Evolutionary conservation across 2,329 filamentous ascomycete genomes (phyloP).

Genomic region (Teratosphaeria gauchensis): DNA sequence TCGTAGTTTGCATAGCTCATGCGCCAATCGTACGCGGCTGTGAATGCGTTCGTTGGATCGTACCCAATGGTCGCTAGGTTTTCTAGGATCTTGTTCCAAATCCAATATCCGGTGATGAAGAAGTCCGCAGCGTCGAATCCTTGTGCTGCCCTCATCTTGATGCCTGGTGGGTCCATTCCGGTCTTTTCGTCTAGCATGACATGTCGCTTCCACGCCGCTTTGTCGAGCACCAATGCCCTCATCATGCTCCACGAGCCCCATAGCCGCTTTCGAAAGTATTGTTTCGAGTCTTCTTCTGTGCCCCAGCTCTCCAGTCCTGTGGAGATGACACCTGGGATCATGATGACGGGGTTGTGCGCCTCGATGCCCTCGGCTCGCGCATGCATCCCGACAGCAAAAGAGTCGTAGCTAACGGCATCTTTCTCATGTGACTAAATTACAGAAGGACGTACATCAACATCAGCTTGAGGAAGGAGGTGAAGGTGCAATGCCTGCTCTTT

Average conservation of each 20-base stretch:
- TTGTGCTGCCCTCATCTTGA: constrained; percentile 87
- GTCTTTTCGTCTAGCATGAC: constrained; percentile 93
- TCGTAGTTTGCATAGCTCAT: constrained; percentile 86
- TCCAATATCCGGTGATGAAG: constrained; percentile 86
- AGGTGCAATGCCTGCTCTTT: background rate
- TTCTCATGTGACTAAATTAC: constrained; percentile 65
- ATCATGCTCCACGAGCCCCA: constrained; percentile 99
- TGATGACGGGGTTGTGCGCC: constrained; percentile 82
- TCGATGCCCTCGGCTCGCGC: constrained; percentile 69
- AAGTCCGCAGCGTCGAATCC: constrained; percentile 98
- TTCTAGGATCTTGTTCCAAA: constrained; percentile 97
- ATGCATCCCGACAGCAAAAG: constrained; percentile 82
- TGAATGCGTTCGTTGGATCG: constrained; percentile 69
- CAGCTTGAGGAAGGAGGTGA: constrained; percentile 10
- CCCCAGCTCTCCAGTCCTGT: constrained; percentile 96
- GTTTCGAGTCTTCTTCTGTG: constrained; percentile 70
- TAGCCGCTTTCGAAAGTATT: constrained; percentile 86
- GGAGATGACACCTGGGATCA: constrained; percentile 96
- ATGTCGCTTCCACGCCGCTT: constrained; percentile 88
- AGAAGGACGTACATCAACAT: constrained; percentile 20
- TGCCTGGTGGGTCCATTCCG: constrained; percentile 77
- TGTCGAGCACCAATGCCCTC: constrained; percentile 84
- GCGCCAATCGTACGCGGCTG: constrained; percentile 79
- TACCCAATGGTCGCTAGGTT: constrained; percentile 94
- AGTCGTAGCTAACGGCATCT: constrained; percentile 82